Evolutionary conservation across 306 rosid species (phyloP).

Genomic region (Quercus glauca): DNA sequence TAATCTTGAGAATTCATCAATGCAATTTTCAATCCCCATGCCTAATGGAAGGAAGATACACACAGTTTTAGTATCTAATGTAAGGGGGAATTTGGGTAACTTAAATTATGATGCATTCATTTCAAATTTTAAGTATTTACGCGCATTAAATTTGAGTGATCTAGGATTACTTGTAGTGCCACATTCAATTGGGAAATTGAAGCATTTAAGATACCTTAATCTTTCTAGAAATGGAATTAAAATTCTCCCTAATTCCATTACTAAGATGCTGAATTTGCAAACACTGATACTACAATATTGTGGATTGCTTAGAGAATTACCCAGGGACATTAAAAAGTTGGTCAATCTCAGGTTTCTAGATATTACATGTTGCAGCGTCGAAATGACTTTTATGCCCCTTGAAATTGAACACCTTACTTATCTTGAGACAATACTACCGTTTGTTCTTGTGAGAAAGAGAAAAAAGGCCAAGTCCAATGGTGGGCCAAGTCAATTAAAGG

Average conservation of each 20-base stretch:
- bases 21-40: not conserved
- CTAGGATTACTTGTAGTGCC: not conserved
- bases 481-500: not conserved
- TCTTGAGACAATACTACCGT: conserved; percentile 2
- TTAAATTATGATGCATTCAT: not conserved
- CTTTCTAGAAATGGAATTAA: not conserved
- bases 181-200: conserved; percentile 1
- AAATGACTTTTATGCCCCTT: not conserved
- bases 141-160: conserved; percentile 10
- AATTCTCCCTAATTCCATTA: too few species aligned
- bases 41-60: not conserved
- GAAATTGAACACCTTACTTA: not conserved
- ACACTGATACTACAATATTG: too few species aligned
- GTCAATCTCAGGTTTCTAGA: conserved; percentile 16
- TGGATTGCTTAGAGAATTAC: too few species aligned
- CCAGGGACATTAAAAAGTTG: not conserved
- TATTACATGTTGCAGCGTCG: not conserved
- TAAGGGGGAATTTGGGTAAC: not conserved
- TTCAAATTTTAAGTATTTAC: not conserved
- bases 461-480: not conserved
- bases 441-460: not conserved
- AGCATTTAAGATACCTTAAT: conserved; percentile 7
- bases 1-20: not conserved
- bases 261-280: too few species aligned
- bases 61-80: not conserved